Percentiles rank a stretch among this genome's conserved stretches.
Conservation (phyloP, 768 basidiomycete genomes). For the Phlebiopsis flavidoalba region DNA sequence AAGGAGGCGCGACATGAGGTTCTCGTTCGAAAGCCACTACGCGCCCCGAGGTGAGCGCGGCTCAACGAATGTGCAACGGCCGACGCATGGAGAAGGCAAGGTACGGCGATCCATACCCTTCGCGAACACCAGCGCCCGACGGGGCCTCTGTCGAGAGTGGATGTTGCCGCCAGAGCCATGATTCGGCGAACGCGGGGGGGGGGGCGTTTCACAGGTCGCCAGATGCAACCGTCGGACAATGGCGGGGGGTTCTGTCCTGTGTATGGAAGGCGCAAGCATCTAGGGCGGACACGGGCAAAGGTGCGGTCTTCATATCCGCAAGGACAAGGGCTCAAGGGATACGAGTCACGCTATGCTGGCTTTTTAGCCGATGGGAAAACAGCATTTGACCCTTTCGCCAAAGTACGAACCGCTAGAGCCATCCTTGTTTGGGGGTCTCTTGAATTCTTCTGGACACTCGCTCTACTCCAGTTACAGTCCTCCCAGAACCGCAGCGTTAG, state of each 20-base stretch:
- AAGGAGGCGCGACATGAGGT: conserved; percentile 76
- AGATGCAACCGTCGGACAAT: conserved; percentile 83
- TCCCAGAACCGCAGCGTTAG: conserved; percentile 93
- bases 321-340: conserved; percentile 18
- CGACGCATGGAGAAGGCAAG: conserved; percentile 21
- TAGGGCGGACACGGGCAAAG: conserved; percentile 38
- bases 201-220: conserved; percentile 79
- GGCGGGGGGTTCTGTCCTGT: conserved; percentile 67
- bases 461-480: conserved; percentile 72
- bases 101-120: conserved; percentile 67
- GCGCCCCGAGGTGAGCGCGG: conserved; percentile 27
- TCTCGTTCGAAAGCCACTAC: conserved; percentile 86
- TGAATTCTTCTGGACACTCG: conserved; percentile 82
- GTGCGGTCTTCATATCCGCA: conserved; percentile 24
- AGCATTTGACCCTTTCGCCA: conserved; percentile 89
- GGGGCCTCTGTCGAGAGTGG: conserved; percentile 83
- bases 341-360: conserved; percentile 73
- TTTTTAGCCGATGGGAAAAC: conserved; percentile 86
- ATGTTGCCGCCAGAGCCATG: conserved; percentile 87
- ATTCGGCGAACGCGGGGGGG: conserved; percentile 88
- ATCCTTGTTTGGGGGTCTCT: conserved; percentile 57
- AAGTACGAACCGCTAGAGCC: conserved; percentile 89
- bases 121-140: conserved; percentile 75
- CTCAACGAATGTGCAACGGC: conserved; percentile 25
- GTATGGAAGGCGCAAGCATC: conserved; percentile 94